Evolutionary conservation across 495 filamentous ascomycete genomes (phyloP).

Genomic region (Tuber brumale): DNA sequence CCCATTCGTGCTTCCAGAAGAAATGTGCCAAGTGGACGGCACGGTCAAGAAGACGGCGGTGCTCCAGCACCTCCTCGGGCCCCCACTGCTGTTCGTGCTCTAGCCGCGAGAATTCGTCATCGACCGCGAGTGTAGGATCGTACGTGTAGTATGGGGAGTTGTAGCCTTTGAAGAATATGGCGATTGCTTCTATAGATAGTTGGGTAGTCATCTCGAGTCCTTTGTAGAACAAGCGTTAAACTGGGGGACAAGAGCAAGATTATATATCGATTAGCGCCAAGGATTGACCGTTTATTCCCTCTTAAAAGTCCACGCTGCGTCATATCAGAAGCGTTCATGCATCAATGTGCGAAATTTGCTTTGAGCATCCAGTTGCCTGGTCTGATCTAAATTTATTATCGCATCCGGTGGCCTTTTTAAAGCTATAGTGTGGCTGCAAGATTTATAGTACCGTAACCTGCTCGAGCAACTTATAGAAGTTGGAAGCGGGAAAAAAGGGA

Average conservation of each 20-base stretch:
- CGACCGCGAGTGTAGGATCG: neutral
- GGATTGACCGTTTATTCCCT: neutral
- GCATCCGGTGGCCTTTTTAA: neutral
- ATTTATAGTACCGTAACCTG: neutral
- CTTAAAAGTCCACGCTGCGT: neutral
- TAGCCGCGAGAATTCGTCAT: neutral
- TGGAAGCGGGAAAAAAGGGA: neutral
- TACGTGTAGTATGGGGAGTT: neutral
- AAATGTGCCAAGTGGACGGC: neutral
- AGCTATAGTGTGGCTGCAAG: neutral
- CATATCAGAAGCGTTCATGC: neutral
- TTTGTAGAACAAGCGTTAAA: neutral
- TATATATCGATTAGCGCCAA: neutral
- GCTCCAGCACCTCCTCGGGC: neutral
- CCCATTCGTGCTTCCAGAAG: conserved; percentile 1
- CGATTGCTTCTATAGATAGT: neutral
- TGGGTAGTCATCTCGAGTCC: neutral
- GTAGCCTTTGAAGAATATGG: neutral
- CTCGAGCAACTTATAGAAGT: neutral
- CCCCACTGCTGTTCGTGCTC: neutral
- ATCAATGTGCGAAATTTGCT: neutral
- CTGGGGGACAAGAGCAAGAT: neutral
- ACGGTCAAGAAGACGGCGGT: neutral
- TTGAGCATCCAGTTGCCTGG: neutral
- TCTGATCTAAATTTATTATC: neutral